Base-by-base conservation (phyloP, 768 basidiomycete genomes). In the Podaxis sp. region DNA sequence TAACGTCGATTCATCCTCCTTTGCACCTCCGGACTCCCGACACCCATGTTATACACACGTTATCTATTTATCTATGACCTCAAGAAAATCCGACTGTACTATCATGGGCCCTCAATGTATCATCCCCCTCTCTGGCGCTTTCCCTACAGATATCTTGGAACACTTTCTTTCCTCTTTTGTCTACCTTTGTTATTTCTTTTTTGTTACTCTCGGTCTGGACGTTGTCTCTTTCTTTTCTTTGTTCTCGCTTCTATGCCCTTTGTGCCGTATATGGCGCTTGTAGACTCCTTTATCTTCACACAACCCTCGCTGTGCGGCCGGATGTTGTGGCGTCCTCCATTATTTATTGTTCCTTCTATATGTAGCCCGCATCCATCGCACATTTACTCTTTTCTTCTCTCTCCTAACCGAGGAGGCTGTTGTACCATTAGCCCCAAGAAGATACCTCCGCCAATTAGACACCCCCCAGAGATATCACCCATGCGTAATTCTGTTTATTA, bases 31-130 rank as follows among this genome's bases (percentile, higher is more conserved):
- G 28, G 48, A 36, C 36, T 38, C 32, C 40, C 50, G 47, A 40
- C 52, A 50, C 53, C 62, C 53, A 59, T 63, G 58, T 36, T 56
- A 59, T 46, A 54, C 23, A 38, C 44, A 54, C 37, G 32, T 40
- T 48, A 37, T 61, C 52, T 65, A 62, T 63, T 61, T 64, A 61
- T 63, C 36, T 52, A 47, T 52, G 51, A 59, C 59, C 46, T 61
- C 59, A 61, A 61, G 59, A 61, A 61, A 61, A 61, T 13, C 28
- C 47, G 56, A 57, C 35, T 61, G 59, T 61, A 61, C 53, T 38
- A 61, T 48, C 59, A 61, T 61, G 59, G 59, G 52, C 52, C 48
- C 59, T 36, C 28, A 44, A 52, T 63, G 62, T 63, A 63, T 59
- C 52, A 63, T 59, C 61, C 54, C 61, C 21, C 25, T 36, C 25